A percentile compares a stretch with the other conserved stretches of the same genome.
phyloP scores from a whole-genome alignment of 2,329 filamentous ascomycete genomes.

The Botrytis sinoallii region DNA sequence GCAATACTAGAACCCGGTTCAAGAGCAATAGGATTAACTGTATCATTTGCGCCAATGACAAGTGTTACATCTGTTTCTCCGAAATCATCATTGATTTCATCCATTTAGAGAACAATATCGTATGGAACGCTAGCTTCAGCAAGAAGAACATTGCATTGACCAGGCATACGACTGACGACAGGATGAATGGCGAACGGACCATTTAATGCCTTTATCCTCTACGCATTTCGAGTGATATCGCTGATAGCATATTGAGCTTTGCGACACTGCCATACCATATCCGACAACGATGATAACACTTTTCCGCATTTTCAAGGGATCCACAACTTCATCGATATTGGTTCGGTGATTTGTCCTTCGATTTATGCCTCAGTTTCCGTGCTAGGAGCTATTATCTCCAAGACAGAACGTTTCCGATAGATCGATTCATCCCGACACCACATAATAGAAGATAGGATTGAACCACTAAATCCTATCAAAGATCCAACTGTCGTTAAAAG shows the following conservation, averaged over 20 bases:
- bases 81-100: constrained; percentile 94
- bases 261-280: constrained; percentile 95
- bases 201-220: constrained; percentile 72
- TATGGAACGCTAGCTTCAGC: constrained; percentile 87
- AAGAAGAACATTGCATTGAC: constrained; percentile 86
- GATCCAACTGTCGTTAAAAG: constrained; percentile 82
- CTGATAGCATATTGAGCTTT: constrained; percentile 86
- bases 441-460: constrained; percentile 82
- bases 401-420: constrained; percentile 86
- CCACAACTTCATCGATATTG: constrained; percentile 75
- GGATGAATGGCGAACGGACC: constrained; percentile 88
- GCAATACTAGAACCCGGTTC: constrained; percentile 82
- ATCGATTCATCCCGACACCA: constrained; percentile 92
- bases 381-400: constrained; percentile 69
- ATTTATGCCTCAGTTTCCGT: constrained; percentile 63
- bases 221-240: constrained; percentile 71
- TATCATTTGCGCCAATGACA: constrained; percentile 90
- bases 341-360: constrained; percentile 77
- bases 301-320: constrained; percentile 70
- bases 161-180: constrained; percentile 87
- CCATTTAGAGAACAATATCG: constrained; percentile 92
- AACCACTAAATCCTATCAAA: constrained; percentile 83
- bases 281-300: constrained; percentile 82
- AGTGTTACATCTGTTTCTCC: constrained; percentile 79
- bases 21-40: constrained; percentile 84